Base-by-base conservation (phyloP, 345 rosid genomes). In the Isatis tinctoria region DNA sequence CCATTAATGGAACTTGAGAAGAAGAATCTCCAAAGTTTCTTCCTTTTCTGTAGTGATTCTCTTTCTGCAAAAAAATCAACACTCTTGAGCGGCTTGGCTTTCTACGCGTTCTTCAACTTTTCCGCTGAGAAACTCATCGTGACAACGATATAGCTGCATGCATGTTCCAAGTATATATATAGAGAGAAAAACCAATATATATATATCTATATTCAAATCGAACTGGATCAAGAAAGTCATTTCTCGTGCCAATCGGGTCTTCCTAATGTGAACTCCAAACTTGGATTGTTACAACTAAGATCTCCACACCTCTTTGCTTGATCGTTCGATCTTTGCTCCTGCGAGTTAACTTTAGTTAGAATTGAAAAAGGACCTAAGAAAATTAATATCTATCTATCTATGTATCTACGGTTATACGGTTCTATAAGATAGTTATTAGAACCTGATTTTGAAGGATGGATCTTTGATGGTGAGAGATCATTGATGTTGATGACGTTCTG, bases 231-330 rank as follows among this genome's bases (percentile, higher is more conserved):
- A 54, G 63, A 77, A 70, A 69, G 67, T 78, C 75, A 78, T 68
- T 76, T 81, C 27, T 78, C 80, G 16, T 82, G 89, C 91, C 93
- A 86, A 65, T 86, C 89, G 49, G 91, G 91, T 86, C 87, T 82
- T 54, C 93, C 93, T 74, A 88, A 77, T 24, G 93, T 86, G 75
- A 88, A 86, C 82, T 88, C 93, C 83, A 88, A 83, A 80, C 87
- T 85, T 33, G 88, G 88, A 64, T 81, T 86, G 73, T 80, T 78
- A 82, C 74, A 64, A 72, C 81, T 72, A 49, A 58, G 27, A 77
- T 72, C 77, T 59, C 73, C 73, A 72, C 77, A 77, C 27, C 68
- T 72, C 60, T 77, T 71, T 65, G 32, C 41, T 65, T 76, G 65
- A 64, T 76, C 80, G 27, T 70, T 70, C 2, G 56, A 64, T 44